phyloP scores from a whole-genome alignment of 805 yeast genomes.

The Cephaloascus fragrans region DNA sequence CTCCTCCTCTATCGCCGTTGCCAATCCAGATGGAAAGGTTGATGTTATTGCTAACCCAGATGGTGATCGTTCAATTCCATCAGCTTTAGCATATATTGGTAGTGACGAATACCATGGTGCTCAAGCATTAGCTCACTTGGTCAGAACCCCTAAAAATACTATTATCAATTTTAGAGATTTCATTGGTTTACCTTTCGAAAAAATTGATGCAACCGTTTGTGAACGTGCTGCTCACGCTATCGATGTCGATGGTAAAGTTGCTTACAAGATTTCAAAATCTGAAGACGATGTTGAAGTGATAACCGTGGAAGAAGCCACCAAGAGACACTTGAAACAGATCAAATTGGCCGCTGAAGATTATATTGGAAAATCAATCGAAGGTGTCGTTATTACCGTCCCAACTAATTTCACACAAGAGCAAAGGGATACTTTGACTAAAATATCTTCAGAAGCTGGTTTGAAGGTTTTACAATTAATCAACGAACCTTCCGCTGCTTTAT shows the following conservation, averaged over 20 bases:
- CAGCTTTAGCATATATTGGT: constrained; percentile 85
- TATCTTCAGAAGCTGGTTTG: constrained; percentile 65
- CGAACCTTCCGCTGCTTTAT: constrained; percentile 87
- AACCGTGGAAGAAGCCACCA: constrained; percentile 67
- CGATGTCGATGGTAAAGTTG: constrained; percentile 53
- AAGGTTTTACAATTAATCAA: constrained; percentile 78
- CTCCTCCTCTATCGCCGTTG: constrained; percentile 87
- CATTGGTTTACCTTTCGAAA: constrained; percentile 64
- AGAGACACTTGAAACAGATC: constrained; percentile 76
- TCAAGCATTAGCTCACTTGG: constrained; percentile 86
- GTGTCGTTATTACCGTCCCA: constrained; percentile 85
- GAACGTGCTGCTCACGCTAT: constrained; percentile 56
- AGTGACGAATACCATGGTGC: constrained; percentile 96
- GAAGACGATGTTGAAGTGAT: constrained; percentile 44
- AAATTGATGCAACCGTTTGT: constrained; percentile 58
- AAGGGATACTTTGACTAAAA: constrained; percentile 47
- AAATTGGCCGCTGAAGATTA: constrained; percentile 88
- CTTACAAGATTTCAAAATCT: constrained; percentile 46
- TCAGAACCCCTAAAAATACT: constrained; percentile 84
- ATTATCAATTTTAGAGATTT: constrained; percentile 89
- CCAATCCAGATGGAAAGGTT: constrained; percentile 77
- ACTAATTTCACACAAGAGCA: constrained; percentile 75
- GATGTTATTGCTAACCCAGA: constrained; percentile 98
- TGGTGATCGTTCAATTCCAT: constrained; percentile 95
- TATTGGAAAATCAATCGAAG: constrained; percentile 71